Evolutionary conservation across 2,329 filamentous ascomycete species (phyloP).

Genomic region (Arthroderma sp.): DNA sequence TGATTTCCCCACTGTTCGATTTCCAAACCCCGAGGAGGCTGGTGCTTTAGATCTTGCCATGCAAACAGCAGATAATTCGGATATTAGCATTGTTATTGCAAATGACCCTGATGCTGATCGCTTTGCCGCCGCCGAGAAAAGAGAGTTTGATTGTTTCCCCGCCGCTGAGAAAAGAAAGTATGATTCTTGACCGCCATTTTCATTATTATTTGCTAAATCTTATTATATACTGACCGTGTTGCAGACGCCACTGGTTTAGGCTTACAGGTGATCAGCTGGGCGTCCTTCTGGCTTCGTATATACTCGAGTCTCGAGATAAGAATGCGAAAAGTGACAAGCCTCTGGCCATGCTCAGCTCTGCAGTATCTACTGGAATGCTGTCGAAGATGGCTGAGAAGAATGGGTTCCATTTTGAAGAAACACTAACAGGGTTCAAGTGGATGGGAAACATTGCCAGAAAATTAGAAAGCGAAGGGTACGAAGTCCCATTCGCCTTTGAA

Average conservation of each 20-base stretch:
- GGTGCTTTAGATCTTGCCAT: conserved; percentile 49
- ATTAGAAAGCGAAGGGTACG: conserved; percentile 37
- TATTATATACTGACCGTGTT: too few species aligned
- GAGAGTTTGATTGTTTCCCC: conserved; percentile 40
- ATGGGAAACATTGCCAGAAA: conserved; percentile 47
- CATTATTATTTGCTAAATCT: not conserved
- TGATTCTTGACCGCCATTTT: conserved; percentile 5
- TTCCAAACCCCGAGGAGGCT: conserved; percentile 53
- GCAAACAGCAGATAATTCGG: conserved; percentile 37
- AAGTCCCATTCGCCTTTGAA: conserved; percentile 47
- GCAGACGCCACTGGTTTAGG: conserved; percentile 38
- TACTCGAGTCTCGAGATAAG: conserved; percentile 34
- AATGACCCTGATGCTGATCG: conserved; percentile 55
- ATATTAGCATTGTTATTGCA: conserved; percentile 42
- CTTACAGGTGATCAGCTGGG: conserved; percentile 55
- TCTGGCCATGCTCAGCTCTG: conserved; percentile 47
- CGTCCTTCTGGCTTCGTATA: conserved; percentile 44
- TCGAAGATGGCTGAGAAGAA: conserved; percentile 41
- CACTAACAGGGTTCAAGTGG: conserved; percentile 56
- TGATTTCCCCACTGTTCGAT: conserved; percentile 50
- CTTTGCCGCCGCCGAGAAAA: conserved; percentile 47
- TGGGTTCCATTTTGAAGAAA: conserved; percentile 46
- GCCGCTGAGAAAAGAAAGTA: conserved; percentile 43
- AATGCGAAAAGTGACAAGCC: conserved; percentile 20
- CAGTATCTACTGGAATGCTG: conserved; percentile 52